Percentiles rank a stretch among this genome's conserved stretches.
Evolutionary conservation across 2,329 filamentous ascomycete species (phyloP).

Genomic region (Daldinia sp.): DNA sequence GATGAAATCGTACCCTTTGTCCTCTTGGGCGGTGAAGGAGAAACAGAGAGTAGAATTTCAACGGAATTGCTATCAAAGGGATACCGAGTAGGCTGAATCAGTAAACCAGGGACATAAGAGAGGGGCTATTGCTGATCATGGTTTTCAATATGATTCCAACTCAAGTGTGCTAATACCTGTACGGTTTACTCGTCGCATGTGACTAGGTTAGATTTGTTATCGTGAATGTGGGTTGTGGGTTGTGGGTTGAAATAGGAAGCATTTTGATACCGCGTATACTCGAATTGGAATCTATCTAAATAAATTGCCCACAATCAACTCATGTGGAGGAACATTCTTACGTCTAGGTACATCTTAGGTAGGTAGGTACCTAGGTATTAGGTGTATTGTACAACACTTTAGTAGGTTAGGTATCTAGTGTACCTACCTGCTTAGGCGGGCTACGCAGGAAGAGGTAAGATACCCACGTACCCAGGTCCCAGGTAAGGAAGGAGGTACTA

Average conservation of each 20-base stretch:
- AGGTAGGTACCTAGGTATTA: neutral
- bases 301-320: too few species aligned
- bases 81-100: constrained; percentile 26
- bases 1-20: constrained; percentile 12
- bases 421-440: neutral
- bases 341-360: too few species aligned
- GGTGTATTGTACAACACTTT: too few species aligned
- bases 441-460: too few species aligned
- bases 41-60: constrained; percentile 11
- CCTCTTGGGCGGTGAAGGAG: constrained; percentile 31
- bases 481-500: neutral
- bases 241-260: neutral
- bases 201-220: constrained; percentile 19
- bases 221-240: neutral
- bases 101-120: constrained; percentile 23
- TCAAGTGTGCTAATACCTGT: constrained; percentile 9
- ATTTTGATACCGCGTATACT: neutral
- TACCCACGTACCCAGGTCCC: neutral
- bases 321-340: neutral
- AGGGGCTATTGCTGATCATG: constrained; percentile 29
- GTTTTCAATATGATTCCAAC: neutral
- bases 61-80: constrained; percentile 21
- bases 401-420: too few species aligned
- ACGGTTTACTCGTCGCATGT: constrained; percentile 28
- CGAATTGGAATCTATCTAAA: neutral